Percentiles rank a stretch among this genome's conserved stretches.
phyloP scores from a whole-genome alignment of 2,329 filamentous ascomycete genomes.

The Ceratocystis alfenasii region DNA sequence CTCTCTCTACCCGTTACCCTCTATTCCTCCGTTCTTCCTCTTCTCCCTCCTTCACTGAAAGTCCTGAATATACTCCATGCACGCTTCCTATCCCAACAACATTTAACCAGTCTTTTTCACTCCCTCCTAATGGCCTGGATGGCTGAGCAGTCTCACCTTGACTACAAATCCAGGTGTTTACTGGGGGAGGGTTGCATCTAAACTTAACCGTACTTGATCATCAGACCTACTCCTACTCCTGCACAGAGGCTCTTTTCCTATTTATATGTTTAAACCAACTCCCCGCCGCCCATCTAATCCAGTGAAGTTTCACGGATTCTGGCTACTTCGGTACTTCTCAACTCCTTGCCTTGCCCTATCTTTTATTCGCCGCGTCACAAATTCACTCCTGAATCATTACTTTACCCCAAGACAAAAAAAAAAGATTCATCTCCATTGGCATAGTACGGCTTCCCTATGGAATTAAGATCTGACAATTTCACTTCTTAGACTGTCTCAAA shows the following conservation, averaged over 20 bases:
- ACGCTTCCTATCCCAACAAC: not conserved
- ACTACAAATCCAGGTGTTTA: not conserved
- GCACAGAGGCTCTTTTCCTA: slow-evolving; percentile 6
- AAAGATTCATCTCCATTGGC: not conserved
- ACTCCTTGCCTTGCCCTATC: not conserved
- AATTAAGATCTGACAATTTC: slow-evolving; percentile 1
- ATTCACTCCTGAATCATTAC: not conserved
- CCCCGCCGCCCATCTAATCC: not conserved
- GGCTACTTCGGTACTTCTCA: not conserved
- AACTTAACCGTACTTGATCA: slow-evolving; percentile 8
- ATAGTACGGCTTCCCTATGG: not conserved
- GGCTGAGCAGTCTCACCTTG: slow-evolving; percentile 8
- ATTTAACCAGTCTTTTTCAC: not conserved
- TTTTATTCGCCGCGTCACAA: not conserved
- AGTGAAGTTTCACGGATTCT: not conserved
- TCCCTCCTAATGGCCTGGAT: not conserved
- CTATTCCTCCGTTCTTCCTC: not conserved
- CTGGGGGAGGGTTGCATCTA: slow-evolving; percentile 11
- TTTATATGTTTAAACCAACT: slow-evolving; percentile 13
- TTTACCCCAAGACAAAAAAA: not conserved
- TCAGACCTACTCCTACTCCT: slow-evolving; percentile 6
- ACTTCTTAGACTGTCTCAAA: slow-evolving; percentile 3
- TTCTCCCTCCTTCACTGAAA: not conserved
- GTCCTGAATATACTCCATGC: not conserved
- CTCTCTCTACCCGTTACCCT: not conserved